Evolutionary conservation across 108 stramenopile genomes (phyloP).

Genomic region (Hondaea fermentalgiana): DNA sequence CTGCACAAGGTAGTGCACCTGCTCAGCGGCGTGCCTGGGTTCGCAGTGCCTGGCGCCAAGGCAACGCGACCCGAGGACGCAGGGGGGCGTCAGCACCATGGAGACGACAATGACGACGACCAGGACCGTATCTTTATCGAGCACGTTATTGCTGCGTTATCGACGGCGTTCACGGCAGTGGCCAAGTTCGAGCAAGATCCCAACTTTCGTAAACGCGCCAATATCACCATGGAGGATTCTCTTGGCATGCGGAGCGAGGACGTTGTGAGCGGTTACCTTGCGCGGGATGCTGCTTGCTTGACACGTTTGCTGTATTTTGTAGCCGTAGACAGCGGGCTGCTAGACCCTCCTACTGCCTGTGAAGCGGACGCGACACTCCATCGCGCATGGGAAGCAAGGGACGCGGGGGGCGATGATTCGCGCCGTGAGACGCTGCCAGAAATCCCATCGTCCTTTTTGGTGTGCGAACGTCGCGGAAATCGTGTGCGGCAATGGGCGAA

Average conservation of each 20-base stretch:
- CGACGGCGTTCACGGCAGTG: not conserved
- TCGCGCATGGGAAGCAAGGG: not conserved
- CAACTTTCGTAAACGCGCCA: not conserved
- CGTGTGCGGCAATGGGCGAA: not conserved
- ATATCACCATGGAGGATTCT: not conserved
- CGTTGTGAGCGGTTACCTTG: not conserved
- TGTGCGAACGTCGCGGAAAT: not conserved
- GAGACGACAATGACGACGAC: not conserved
- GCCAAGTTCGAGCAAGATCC: not conserved
- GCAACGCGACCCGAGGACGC: not conserved
- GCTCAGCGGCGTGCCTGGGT: not conserved
- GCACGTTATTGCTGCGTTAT: not conserved
- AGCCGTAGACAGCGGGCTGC: not conserved
- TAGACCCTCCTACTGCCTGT: not conserved
- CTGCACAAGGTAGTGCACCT: not conserved
- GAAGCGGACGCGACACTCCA: not conserved
- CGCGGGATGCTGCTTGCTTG: not conserved
- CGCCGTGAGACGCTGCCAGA: not conserved
- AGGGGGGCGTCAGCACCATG: not conserved
- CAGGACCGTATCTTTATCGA: not conserved
- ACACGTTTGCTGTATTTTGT: not conserved
- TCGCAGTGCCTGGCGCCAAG: not conserved
- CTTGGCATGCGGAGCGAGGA: not conserved
- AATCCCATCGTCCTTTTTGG: not conserved
- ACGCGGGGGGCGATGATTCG: not conserved